These are phyloP conservation scores for Kwoniella sp. DNA, from an alignment of 768 basidiomycete genomes.

Conservation along the genomic window DNA sequence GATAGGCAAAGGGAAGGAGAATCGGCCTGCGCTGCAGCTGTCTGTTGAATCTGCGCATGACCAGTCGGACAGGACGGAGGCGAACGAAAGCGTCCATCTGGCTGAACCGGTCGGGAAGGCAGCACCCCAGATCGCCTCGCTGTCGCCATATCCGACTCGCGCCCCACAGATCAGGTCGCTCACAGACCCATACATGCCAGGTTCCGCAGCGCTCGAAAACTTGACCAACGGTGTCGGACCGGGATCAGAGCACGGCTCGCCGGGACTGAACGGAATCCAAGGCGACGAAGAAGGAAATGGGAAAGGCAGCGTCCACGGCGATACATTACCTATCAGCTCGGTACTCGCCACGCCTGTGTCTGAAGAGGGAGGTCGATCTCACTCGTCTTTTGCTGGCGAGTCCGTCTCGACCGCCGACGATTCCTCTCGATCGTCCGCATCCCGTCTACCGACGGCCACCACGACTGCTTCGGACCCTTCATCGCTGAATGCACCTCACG, in stretches of 20 bases:
- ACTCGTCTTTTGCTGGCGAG: constrained; percentile 16
- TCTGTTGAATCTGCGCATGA: not conserved
- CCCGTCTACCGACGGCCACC: no score
- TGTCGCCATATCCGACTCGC: constrained; percentile 1
- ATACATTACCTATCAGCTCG: no score
- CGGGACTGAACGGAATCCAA: no score
- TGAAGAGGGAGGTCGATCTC: constrained; percentile 13
- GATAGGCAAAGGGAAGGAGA: constrained; percentile 14
- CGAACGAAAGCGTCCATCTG: not conserved
- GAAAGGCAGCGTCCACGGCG: no score
- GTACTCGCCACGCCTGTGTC: constrained; percentile 8
- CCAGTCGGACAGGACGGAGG: not conserved
- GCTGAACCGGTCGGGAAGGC: constrained; percentile 1
- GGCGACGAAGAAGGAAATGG: no score
- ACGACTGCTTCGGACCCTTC: no score
- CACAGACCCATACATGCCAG: constrained; percentile 15
- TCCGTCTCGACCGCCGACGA: constrained; percentile 18
- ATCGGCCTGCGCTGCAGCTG: constrained; percentile 6
- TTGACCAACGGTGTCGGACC: no score
- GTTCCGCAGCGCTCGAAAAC: no score
- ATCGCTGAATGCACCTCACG: no score
- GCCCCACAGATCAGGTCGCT: constrained; percentile 9
- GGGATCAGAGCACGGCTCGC: no score
- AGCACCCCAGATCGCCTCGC: not conserved
- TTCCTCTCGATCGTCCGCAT: constrained; percentile 36